These are phyloP conservation scores for Esteya vermicola DNA, from an alignment of 2,329 filamentous ascomycete genomes.

Conservation along the genomic window DNA sequence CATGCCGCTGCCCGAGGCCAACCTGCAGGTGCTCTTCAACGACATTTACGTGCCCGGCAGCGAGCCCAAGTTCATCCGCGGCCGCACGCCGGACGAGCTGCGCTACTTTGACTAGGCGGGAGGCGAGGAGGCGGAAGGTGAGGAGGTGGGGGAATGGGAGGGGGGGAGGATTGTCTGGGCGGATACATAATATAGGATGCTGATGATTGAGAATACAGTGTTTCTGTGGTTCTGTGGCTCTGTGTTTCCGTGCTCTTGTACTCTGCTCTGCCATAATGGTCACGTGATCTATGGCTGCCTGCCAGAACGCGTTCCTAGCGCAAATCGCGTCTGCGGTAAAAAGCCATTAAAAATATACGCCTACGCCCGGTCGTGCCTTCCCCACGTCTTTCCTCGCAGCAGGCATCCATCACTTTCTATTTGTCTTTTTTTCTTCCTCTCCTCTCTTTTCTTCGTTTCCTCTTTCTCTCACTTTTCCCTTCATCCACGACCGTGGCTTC, in stretches of 20 bases:
- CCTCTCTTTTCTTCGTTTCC: not conserved
- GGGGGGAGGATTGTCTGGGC: not conserved
- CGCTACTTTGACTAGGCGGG: conserved; percentile 56
- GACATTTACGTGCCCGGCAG: conserved; percentile 86
- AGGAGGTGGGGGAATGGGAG: not conserved
- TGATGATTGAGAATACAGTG: too few relatives aligned
- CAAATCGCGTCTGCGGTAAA: too few relatives aligned
- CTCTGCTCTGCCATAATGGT: too few relatives aligned
- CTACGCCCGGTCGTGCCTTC: too few relatives aligned
- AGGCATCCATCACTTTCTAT: not conserved
- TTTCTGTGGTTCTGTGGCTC: too few relatives aligned
- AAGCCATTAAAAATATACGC: too few relatives aligned
- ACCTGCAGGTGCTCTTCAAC: conserved; percentile 76
- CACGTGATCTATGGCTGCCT: too few relatives aligned
- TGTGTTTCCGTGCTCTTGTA: too few relatives aligned
- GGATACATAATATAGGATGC: too few relatives aligned
- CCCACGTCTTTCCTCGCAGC: not conserved
- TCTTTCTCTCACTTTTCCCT: not conserved
- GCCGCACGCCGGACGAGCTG: conserved; percentile 82
- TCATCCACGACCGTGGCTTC: conserved; percentile 7
- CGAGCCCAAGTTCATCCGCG: conserved; percentile 79
- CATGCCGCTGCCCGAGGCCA: conserved; percentile 70
- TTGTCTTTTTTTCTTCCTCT: not conserved
- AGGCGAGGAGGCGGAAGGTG: not conserved
- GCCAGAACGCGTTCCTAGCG: too few relatives aligned